These are phyloP conservation scores for Typha latifolia DNA, from an alignment of 176 grass and related monocot species.

Conservation along the genomic window DNA sequence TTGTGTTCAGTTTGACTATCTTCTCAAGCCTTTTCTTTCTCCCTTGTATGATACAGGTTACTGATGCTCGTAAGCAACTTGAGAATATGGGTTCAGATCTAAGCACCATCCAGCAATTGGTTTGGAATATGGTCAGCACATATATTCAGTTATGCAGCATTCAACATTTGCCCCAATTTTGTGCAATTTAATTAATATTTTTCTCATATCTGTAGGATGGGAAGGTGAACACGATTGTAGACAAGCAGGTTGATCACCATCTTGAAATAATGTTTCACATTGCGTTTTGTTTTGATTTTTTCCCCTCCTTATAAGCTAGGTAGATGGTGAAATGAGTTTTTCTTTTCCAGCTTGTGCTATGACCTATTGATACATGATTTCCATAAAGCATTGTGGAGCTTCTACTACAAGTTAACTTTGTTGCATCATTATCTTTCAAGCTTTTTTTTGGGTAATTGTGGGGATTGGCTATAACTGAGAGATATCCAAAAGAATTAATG, in stretches of 20 bases:
- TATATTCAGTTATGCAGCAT: neutral
- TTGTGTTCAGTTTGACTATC: slow-evolving; percentile 6
- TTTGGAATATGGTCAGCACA: slow-evolving; percentile 67
- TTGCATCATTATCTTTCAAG: neutral
- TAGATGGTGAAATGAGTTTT: neutral
- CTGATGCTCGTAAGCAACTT: slow-evolving; percentile 66
- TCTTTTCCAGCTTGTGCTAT: neutral
- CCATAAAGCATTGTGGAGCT: neutral
- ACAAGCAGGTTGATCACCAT: slow-evolving; percentile 47
- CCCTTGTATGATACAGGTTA: slow-evolving; percentile 45
- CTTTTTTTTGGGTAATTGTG: neutral
- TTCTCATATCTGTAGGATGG: slow-evolving; percentile 43
- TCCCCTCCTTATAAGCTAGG: neutral
- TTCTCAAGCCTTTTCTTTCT: slow-evolving; percentile 23
- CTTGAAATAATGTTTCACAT: neutral
- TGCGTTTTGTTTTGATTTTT: neutral
- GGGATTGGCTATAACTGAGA: neutral
- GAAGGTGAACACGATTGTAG: slow-evolving; percentile 88
- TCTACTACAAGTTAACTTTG: neutral
- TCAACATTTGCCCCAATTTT: neutral
- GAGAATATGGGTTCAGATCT: slow-evolving; percentile 78
- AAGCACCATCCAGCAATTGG: slow-evolving; percentile 67
- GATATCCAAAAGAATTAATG: no score
- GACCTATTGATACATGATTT: neutral
- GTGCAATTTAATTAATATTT: neutral